Percentiles rank a stretch among this genome's conserved stretches.
Evolutionary conservation across 2,329 filamentous ascomycete genomes (phyloP).

Genomic region (Neonectria ditissima): DNA sequence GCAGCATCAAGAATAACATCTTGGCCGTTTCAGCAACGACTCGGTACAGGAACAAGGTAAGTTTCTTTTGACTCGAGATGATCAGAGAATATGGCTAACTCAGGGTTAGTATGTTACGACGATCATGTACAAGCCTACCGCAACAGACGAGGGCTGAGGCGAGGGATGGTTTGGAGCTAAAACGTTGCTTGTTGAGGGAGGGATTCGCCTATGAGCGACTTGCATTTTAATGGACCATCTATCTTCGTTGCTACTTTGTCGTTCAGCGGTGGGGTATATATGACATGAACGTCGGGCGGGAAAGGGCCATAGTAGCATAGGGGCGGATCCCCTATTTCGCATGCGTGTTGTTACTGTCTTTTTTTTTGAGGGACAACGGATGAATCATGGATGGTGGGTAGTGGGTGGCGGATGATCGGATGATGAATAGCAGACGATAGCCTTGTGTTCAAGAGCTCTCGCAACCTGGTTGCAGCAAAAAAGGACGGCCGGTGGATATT

Average conservation of each 20-base stretch:
- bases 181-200: conserved; percentile 2
- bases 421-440: conserved; percentile 9
- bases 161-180: conserved; percentile 4
- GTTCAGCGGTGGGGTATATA: conserved; percentile 3
- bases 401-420: neutral
- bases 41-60: conserved; percentile 94
- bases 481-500: conserved; percentile 1
- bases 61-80: conserved; percentile 34
- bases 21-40: conserved; percentile 96
- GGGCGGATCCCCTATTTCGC: neutral
- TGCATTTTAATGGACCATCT: conserved; percentile 13
- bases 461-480: neutral
- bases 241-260: conserved; percentile 4
- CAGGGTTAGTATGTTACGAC: conserved; percentile 89
- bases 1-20: conserved; percentile 97
- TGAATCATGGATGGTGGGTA: conserved; percentile 10
- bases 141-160: conserved; percentile 60
- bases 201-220: neutral
- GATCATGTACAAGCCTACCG: conserved; percentile 94
- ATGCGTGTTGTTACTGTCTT: neutral
- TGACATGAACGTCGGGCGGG: neutral
- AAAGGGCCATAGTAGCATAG: neutral
- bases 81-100: conserved; percentile 26
- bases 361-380: conserved; percentile 1
- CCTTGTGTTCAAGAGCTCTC: neutral